Base-by-base conservation (phyloP, 2,329 filamentous ascomycete species). In the Apiospora malaysiana region DNA sequence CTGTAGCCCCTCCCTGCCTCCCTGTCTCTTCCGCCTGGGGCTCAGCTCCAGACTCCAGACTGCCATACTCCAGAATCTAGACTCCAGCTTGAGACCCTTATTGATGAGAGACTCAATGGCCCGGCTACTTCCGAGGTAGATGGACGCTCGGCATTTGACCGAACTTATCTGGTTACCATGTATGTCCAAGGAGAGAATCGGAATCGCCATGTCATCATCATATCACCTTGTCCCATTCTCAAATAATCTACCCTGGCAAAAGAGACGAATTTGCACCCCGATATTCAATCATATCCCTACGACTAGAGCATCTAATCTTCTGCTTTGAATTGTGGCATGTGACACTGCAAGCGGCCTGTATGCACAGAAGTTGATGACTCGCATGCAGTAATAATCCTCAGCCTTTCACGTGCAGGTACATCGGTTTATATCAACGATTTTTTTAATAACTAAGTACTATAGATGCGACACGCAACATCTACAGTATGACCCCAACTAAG, bases 101-200 rank as follows among this genome's bases (percentile, higher is more conserved):
- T 25, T 5, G 12, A 25, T 9, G 16, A 2, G 1, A 9, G 10
- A 37, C 51, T 37, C 16, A 63, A 21, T 21, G 56, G 56, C 56
- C 56, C 56, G 56, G 56, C 56, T 40, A n/a, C 56, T 63, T 63
- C 56, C 56, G 56, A 40, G 56, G 56, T 32, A 63, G 18, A 21
- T 32, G 25, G 21, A 59, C 18, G 16, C 51, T 59, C 51, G 51
- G 51, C 32, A n/a, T 32, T 59, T 59, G 51, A 37, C 51, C 51
- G 51, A 59, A 32, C 27, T 37, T n/a, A 10, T 3, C 51, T 37
- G 3, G 18, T 3, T 21, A 32, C 4, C 6, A 59, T 32, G 10
- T 9, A 21, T n/a, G n/a, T 9, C 37, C 27, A 27, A 59, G 51
- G 51, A 37, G 51, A 37, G 2, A 59, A 59, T 32, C 51, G 51